Percentiles rank a stretch among this genome's conserved stretches.
Conservation (phyloP, 1,139 yeast species). For the Yamadazyma dendronema region DNA sequence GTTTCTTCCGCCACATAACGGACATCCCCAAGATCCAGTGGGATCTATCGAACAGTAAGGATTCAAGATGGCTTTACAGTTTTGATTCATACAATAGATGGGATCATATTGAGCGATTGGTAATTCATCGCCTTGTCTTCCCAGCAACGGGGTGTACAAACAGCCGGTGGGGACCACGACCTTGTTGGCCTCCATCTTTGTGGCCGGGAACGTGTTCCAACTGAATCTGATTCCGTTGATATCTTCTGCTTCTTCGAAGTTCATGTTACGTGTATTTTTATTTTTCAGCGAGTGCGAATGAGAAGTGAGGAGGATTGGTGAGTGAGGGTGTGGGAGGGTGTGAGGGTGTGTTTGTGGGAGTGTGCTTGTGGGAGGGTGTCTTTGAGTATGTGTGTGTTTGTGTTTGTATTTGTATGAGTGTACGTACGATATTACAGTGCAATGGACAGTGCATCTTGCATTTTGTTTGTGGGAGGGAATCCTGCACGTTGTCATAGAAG, state of each 20-base stretch:
- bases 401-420: too few relatives aligned
- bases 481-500: too few relatives aligned
- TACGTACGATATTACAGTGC: too few relatives aligned
- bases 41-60: slow-evolving; percentile 87
- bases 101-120: slow-evolving; percentile 90
- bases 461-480: too few relatives aligned
- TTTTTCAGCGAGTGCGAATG: not conserved
- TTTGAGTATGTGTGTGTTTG: too few relatives aligned
- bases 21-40: slow-evolving; percentile 87
- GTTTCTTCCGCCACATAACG: slow-evolving; percentile 78
- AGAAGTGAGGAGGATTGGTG: not conserved
- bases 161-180: slow-evolving; percentile 95
- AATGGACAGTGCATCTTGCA: too few relatives aligned
- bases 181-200: slow-evolving; percentile 86
- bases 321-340: not conserved
- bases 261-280: slow-evolving; percentile 23
- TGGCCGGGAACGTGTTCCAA: slow-evolving; percentile 67
- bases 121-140: slow-evolving; percentile 59
- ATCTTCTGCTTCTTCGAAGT: slow-evolving; percentile 52
- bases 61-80: slow-evolving; percentile 84
- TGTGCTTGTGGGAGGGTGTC: too few relatives aligned
- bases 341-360: not conserved
- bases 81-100: slow-evolving; percentile 70
- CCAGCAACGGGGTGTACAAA: slow-evolving; percentile 86
- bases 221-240: slow-evolving; percentile 50